phyloP scores from a whole-genome alignment of 2,329 filamentous ascomycete genomes.

The Neofusicoccum sp. region DNA sequence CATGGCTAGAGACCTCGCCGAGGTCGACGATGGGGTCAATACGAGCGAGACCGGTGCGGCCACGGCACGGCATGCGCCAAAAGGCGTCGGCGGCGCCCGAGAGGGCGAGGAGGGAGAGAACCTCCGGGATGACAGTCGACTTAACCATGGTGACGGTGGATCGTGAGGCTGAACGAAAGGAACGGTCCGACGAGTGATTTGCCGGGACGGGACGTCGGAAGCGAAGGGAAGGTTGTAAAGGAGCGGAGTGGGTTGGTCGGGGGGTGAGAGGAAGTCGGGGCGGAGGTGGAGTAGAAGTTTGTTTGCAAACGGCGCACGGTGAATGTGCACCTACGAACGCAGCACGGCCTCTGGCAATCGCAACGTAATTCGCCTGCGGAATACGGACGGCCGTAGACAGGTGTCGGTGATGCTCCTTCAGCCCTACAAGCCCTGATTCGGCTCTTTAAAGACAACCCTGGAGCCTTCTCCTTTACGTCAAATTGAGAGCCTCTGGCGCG shows the following conservation, averaged over 20 bases:
- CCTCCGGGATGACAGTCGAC: not conserved
- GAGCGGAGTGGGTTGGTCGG: slow-evolving; percentile 14
- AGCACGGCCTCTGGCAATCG: not conserved
- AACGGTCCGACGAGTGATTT: slow-evolving; percentile 4
- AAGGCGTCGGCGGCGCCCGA: slow-evolving; percentile 58
- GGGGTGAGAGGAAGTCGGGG: not conserved
- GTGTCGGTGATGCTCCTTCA: not conserved
- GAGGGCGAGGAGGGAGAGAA: slow-evolving; percentile 29
- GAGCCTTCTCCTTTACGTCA: slow-evolving; percentile 15
- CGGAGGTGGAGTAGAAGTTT: slow-evolving; percentile 10
- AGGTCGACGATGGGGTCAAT: slow-evolving; percentile 67
- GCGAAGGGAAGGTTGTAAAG: slow-evolving; percentile 4
- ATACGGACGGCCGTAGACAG: slow-evolving; percentile 9
- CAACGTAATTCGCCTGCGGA: not conserved
- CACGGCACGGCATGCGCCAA: slow-evolving; percentile 66
- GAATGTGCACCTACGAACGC: not conserved
- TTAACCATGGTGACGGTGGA: slow-evolving; percentile 2
- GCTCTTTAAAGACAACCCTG: slow-evolving; percentile 5
- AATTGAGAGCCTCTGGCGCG: slow-evolving; percentile 7
- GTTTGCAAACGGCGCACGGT: slow-evolving; percentile 9
- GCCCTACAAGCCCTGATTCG: slow-evolving; percentile 9
- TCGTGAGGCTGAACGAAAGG: not conserved
- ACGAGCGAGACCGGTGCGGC: slow-evolving; percentile 59
- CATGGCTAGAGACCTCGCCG: slow-evolving; percentile 55
- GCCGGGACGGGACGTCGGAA: slow-evolving; percentile 4